Base-by-base conservation (phyloP, 768 basidiomycete species). In the Strobilomyces echinocephalus region DNA sequence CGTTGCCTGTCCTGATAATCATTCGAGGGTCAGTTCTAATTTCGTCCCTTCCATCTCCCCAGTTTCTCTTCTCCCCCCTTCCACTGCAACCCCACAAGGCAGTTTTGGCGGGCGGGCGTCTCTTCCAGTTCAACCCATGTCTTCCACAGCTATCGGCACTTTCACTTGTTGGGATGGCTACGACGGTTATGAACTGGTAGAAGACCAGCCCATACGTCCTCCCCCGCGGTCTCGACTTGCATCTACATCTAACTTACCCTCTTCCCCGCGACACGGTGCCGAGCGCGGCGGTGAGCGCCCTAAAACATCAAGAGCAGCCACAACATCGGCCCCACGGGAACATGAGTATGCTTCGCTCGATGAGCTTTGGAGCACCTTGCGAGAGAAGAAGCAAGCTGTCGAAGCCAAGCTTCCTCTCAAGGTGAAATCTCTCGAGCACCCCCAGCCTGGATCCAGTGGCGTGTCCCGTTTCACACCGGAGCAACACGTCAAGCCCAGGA, bases 391-490 rank as follows among this genome's bases (percentile, higher is more conserved):
- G 68, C 81, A 81, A 46, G 76, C 73, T 57, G 78, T 78, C 60
- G 83, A 88, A 76, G 84, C 83, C 40, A 81, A 81, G 59, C 78
- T 83, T 60, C 81, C 80, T 48, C 78, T 82, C 30, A 88, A 88
- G 67, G 83, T 88, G 42, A 80, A 82, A 66, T 88, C 85, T 20
- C 74, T 88, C 20, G 84, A 84, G 63, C 34, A 61, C 2, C 43
- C 68, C 31, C 63, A 67, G 30, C 20, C 59, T 44, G 59, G 56
- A 41, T 26, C 63, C 41, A 69, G 59, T 46, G 50, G 43, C 20
- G 44, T 53, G 16, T 58, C 69, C n/a, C 61, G 69, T 50, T 49
- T 54, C 52, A 53, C 49, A 20, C 59, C 65, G 34, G 65, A 69
- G 21, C 69, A 62, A 14, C 58, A 56, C 52, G 41, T 53, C 56